A percentile compares a stretch with the other conserved stretches of the same genome.
phyloP scores from a whole-genome alignment of 139 green algal species.

The Gonium pectorale region DNA sequence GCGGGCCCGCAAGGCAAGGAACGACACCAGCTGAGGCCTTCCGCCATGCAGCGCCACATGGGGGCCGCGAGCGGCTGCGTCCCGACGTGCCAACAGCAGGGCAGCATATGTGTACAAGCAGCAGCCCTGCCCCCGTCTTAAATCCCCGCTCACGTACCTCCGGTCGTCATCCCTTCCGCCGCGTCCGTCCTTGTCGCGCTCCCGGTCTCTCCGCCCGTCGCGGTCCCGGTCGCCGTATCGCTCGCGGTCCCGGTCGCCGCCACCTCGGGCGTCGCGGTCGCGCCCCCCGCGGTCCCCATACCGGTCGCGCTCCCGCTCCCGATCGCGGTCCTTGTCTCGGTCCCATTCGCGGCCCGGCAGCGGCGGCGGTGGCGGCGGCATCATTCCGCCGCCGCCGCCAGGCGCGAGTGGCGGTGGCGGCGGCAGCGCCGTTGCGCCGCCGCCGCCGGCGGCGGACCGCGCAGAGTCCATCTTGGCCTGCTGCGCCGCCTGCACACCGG shows the following conservation, averaged over 20 bases:
- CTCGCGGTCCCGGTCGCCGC: slow-evolving; percentile 17
- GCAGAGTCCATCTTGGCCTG: slow-evolving; percentile 29
- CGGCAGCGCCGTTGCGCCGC: not conserved
- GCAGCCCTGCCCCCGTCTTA: no score
- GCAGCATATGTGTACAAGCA: no score
- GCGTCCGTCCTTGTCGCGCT: slow-evolving; percentile 3
- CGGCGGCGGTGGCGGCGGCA: slow-evolving; percentile 13
- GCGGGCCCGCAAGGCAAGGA: no score
- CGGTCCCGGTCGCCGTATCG: slow-evolving; percentile 6
- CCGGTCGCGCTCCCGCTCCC: slow-evolving; percentile 29
- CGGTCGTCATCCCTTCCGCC: not conserved
- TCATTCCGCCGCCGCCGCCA: not conserved
- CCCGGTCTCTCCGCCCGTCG: slow-evolving; percentile 27
- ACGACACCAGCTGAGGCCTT: no score
- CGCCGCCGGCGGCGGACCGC: not conserved
- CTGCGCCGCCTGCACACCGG: slow-evolving; percentile 51
- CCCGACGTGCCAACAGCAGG: no score
- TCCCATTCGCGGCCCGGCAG: slow-evolving; percentile 24
- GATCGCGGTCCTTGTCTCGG: slow-evolving; percentile 6
- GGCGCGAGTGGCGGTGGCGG: not conserved
- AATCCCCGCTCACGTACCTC: not conserved
- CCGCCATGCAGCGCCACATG: no score
- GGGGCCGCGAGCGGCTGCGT: no score
- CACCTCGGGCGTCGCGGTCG: not conserved
- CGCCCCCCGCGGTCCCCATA: not conserved